Percentiles rank a stretch among this genome's conserved stretches.
These are phyloP conservation scores for Penicillium sp. DNA, from an alignment of 2,329 filamentous ascomycete species.

Conservation along the genomic window DNA sequence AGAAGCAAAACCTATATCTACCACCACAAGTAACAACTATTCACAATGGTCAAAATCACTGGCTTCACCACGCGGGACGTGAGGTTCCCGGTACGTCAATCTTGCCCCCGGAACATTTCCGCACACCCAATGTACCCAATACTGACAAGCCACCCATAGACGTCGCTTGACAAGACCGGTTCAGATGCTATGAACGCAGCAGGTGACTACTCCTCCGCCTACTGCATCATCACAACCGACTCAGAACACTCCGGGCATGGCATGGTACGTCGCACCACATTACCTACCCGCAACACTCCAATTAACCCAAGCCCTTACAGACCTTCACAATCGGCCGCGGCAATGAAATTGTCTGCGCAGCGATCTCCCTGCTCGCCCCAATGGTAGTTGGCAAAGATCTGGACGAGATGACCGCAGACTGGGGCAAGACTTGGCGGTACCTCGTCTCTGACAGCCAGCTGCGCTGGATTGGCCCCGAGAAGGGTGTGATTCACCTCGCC, in stretches of 20 bases:
- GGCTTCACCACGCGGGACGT: slow-evolving; percentile 71
- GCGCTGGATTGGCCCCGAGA: slow-evolving; percentile 91
- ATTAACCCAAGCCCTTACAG: slow-evolving; percentile 21
- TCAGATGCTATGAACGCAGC: slow-evolving; percentile 96
- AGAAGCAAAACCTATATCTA: neutral
- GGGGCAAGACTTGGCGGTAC: slow-evolving; percentile 86
- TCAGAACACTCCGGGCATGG: slow-evolving; percentile 49
- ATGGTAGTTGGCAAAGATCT: slow-evolving; percentile 75
- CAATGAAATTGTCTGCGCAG: slow-evolving; percentile 87
- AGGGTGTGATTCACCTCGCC: slow-evolving; percentile 90
- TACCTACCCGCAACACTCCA: neutral
- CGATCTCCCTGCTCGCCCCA: slow-evolving; percentile 74
- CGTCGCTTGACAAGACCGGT: slow-evolving; percentile 94
- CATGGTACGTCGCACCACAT: slow-evolving; percentile 37
- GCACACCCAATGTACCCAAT: neutral
- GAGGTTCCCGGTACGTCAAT: slow-evolving; percentile 61
- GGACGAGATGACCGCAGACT: slow-evolving; percentile 73
- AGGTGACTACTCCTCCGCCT: slow-evolving; percentile 90
- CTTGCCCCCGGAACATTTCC: neutral
- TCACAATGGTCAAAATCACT: slow-evolving; percentile 64
- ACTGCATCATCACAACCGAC: slow-evolving; percentile 86
- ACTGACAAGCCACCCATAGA: slow-evolving; percentile 45
- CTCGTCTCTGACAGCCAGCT: slow-evolving; percentile 89
- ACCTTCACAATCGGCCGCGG: slow-evolving; percentile 62
- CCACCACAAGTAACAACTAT: neutral